A percentile compares a stretch with the other conserved stretches of the same genome.
These are phyloP conservation scores for Cryptosporidium tyzzeri DNA, from an alignment of 169 alveolate species.

Conservation along the genomic window DNA sequence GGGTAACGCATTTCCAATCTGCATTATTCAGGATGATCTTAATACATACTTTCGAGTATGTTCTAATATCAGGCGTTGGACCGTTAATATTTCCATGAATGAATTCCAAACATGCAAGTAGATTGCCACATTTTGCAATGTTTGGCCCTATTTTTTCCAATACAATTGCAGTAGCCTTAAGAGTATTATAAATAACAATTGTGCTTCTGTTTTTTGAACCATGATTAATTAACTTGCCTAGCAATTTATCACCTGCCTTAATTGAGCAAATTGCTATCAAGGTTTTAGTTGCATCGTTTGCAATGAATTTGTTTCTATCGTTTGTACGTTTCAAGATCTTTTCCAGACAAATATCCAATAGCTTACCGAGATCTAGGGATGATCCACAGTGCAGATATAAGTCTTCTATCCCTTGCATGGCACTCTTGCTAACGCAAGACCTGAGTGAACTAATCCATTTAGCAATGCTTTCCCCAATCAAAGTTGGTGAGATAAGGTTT, in stretches of 20 bases:
- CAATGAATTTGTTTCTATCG: slow-evolving; percentile 73
- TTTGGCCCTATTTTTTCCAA: slow-evolving; percentile 56
- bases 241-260: slow-evolving; percentile 63
- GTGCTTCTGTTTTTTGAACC: slow-evolving; percentile 61
- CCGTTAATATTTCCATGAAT: slow-evolving; percentile 67
- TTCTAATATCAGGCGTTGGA: slow-evolving; percentile 68
- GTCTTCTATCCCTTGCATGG: slow-evolving; percentile 65
- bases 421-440: slow-evolving; percentile 68
- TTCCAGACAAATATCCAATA: slow-evolving; percentile 54
- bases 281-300: slow-evolving; percentile 67
- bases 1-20: slow-evolving; percentile 52
- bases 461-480: slow-evolving; percentile 62
- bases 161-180: slow-evolving; percentile 56
- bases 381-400: slow-evolving; percentile 46
- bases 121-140: slow-evolving; percentile 44
- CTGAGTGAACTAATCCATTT: slow-evolving; percentile 70
- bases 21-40: slow-evolving; percentile 20
- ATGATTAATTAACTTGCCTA: slow-evolving; percentile 48
- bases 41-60: slow-evolving; percentile 48
- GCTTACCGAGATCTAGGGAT: slow-evolving; percentile 59
- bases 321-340: slow-evolving; percentile 53
- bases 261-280: slow-evolving; percentile 48
- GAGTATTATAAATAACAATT: slow-evolving; percentile 24
- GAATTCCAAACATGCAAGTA: slow-evolving; percentile 53
- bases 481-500: slow-evolving; percentile 31